These are phyloP conservation scores for Jackrogersella minutella DNA, from an alignment of 495 filamentous ascomycete species.

Conservation along the genomic window DNA sequence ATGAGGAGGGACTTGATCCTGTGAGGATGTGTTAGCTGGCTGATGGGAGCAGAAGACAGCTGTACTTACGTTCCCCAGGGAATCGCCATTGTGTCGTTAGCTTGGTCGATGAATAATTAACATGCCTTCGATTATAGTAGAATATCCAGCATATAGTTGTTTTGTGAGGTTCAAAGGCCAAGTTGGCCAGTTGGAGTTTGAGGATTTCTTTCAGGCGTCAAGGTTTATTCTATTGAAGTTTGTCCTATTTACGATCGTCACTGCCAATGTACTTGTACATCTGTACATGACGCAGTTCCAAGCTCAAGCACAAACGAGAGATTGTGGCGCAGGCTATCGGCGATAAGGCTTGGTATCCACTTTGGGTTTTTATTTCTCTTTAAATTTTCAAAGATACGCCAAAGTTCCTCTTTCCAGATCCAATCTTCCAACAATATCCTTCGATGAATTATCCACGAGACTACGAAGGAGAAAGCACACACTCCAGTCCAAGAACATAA, in stretches of 20 bases:
- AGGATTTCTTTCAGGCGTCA: neutral
- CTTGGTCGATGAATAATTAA: constrained; percentile 14
- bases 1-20: constrained; percentile 82
- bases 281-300: constrained; percentile 15
- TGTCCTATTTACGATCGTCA: constrained; percentile 14
- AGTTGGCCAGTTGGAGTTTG: constrained; percentile 14
- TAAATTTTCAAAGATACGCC: constrained; percentile 11
- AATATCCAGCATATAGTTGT: too few relatives aligned
- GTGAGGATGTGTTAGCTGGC: constrained; percentile 10
- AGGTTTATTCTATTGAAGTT: neutral
- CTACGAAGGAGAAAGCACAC: too few relatives aligned
- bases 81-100: constrained; percentile 47
- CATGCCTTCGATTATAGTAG: constrained; percentile 18
- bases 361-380: constrained; percentile 10
- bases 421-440: too few relatives aligned
- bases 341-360: constrained; percentile 1
- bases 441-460: too few relatives aligned
- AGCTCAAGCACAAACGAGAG: constrained; percentile 1
- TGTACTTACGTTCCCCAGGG: constrained; percentile 59
- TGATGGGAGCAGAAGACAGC: neutral
- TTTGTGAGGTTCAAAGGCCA: constrained; percentile 7
- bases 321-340: neutral
- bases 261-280: constrained; percentile 27
- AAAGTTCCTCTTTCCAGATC: neutral
- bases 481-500: too few relatives aligned